Evolutionary conservation across 331 rosid genomes (phyloP).

Genomic region (Quercus tomentella): DNA sequence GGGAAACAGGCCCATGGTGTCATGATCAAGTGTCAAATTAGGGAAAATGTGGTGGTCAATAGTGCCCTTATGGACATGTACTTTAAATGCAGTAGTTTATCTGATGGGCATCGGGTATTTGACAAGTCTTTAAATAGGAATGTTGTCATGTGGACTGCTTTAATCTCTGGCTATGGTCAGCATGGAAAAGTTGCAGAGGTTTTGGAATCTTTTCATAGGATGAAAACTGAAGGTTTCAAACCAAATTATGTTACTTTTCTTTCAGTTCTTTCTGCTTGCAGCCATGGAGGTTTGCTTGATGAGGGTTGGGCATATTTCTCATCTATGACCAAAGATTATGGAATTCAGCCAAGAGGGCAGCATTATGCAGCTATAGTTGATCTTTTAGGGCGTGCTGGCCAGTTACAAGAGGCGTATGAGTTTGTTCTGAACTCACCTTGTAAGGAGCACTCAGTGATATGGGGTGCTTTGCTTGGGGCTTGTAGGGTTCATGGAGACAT

Average conservation of each 20-base stretch:
- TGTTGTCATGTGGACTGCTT: conserved; percentile 69
- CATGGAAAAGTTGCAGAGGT: conserved; percentile 63
- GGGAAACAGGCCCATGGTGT: conserved; percentile 77
- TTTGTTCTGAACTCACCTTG: conserved; percentile 58
- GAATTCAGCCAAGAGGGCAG: conserved; percentile 56
- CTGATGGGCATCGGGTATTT: conserved; percentile 48
- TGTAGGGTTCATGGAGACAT: conserved; percentile 65
- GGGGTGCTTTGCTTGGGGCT: conserved; percentile 77
- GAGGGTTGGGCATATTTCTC: conserved; percentile 63
- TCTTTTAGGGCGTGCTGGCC: conserved; percentile 62
- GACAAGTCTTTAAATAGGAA: conserved; percentile 53
- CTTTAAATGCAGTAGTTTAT: conserved; percentile 66
- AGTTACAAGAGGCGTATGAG: conserved; percentile 54
- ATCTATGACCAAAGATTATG: conserved; percentile 59
- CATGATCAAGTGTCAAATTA: conserved; percentile 61
- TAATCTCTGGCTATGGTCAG: conserved; percentile 71
- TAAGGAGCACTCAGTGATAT: conserved; percentile 58
- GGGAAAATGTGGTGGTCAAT: conserved; percentile 62
- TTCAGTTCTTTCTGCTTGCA: conserved; percentile 76
- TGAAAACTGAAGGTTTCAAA: conserved; percentile 60
- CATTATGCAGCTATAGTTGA: conserved; percentile 79
- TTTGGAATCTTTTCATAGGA: conserved; percentile 47
- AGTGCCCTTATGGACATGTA: conserved; percentile 79
- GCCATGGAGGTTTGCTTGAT: conserved; percentile 64
- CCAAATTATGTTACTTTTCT: conserved; percentile 80